These are phyloP conservation scores for Trichoderma sp. DNA, from an alignment of 2,329 filamentous ascomycete genomes.

Conservation along the genomic window DNA sequence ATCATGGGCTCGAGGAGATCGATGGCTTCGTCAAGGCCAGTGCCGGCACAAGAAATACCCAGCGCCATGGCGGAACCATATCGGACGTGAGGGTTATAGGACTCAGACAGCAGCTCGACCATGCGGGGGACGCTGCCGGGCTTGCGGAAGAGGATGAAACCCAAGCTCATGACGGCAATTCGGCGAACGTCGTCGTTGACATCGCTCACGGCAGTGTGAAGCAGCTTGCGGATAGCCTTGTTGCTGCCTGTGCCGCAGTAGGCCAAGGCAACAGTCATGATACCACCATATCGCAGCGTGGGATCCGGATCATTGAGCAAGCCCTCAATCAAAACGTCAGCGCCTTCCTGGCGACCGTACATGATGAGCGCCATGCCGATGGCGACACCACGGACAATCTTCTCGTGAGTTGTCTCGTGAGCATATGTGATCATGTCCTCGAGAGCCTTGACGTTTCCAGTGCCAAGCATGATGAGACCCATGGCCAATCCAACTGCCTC, in stretches of 20 bases:
- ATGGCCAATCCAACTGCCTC: constrained; percentile 95
- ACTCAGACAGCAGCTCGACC: constrained; percentile 97
- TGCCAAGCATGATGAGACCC: constrained; percentile 97
- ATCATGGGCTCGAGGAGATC: constrained; percentile 98
- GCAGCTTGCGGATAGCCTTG: constrained; percentile 93
- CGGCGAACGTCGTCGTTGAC: constrained; percentile 96
- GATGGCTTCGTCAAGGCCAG: constrained; percentile 92
- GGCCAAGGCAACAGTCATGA: constrained; percentile 96
- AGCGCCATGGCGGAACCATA: constrained; percentile 98
- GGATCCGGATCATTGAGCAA: constrained; percentile 92
- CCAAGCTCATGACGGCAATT: constrained; percentile 95
- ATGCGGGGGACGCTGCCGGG: constrained; percentile 95
- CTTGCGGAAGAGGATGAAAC: constrained; percentile 98
- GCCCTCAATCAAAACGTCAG: constrained; percentile 91
- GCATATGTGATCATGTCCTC: constrained; percentile 98
- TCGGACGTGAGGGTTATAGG: constrained; percentile 97
- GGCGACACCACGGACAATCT: constrained; percentile 93
- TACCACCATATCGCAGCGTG: constrained; percentile 91
- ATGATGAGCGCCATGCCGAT: constrained; percentile 98
- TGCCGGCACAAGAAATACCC: constrained; percentile 96
- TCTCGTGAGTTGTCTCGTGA: constrained; percentile 97
- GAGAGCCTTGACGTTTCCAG: constrained; percentile 89
- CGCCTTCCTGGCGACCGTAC: constrained; percentile 93
- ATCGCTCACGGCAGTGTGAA: constrained; percentile 96
- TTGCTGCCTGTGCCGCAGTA: constrained; percentile 98